Evolutionary conservation across 495 filamentous ascomycete genomes (phyloP).

Genomic region (Talaromyces adpressus): DNA sequence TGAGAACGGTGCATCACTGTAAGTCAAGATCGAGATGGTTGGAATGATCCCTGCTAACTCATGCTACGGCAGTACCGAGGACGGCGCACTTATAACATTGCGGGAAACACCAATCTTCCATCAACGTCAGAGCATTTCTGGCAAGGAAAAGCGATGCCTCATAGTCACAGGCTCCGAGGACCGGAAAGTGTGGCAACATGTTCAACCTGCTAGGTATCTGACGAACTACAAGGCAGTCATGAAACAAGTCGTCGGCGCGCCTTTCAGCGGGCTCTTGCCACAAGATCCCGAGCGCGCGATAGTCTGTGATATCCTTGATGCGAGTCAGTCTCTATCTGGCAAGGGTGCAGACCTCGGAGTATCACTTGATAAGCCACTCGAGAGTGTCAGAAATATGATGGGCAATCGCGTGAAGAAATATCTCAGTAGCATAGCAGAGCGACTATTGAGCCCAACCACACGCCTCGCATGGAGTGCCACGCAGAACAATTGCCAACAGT

Average conservation of each 20-base stretch:
- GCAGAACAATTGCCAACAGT: conserved; percentile 28
- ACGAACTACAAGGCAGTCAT: conserved; percentile 29
- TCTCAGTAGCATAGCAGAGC: conserved; percentile 17
- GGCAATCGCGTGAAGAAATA: conserved; percentile 13
- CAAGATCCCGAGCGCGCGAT: background rate
- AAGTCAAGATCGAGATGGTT: conserved; percentile 1
- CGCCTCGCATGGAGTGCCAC: conserved; percentile 15
- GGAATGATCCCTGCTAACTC: background rate
- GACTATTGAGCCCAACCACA: conserved; percentile 17
- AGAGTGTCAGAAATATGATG: conserved; percentile 14
- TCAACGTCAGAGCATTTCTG: conserved; percentile 10
- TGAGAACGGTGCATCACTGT: conserved; percentile 29
- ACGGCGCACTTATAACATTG: conserved; percentile 23
- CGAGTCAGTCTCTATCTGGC: background rate
- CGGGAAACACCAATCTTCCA: conserved; percentile 23
- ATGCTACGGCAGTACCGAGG: conserved; percentile 15
- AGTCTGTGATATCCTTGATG: background rate
- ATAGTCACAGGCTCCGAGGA: conserved; percentile 1
- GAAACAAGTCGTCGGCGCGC: conserved; percentile 34
- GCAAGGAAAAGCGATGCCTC: conserved; percentile 8
- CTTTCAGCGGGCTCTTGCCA: conserved; percentile 23
- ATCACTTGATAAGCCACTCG: background rate
- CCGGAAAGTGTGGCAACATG: conserved; percentile 13
- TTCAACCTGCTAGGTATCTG: conserved; percentile 12
- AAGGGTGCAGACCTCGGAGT: background rate